phyloP scores from a whole-genome alignment of 768 basidiomycete genomes.

The Erythrobasidium yunnanense region DNA sequence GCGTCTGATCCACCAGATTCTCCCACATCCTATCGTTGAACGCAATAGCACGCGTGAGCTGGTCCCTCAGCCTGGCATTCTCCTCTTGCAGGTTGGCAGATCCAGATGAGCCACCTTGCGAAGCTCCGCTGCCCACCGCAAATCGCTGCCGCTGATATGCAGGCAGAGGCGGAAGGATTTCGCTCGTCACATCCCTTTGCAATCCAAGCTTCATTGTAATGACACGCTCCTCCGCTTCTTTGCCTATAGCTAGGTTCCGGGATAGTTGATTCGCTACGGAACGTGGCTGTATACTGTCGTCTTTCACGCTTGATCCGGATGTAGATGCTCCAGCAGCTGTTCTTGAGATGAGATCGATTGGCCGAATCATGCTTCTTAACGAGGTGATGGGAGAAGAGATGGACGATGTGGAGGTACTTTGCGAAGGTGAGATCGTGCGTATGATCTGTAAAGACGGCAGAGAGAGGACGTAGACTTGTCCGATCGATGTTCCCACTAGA shows the following conservation, averaged over 20 bases:
- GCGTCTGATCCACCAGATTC: conserved; percentile 40
- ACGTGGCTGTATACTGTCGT: conserved; percentile 5
- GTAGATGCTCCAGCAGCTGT: conserved; percentile 25
- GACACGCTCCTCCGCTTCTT: conserved; percentile 10
- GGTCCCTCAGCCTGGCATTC: conserved; percentile 39
- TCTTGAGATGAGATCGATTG: too few species aligned
- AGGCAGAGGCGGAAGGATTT: neutral
- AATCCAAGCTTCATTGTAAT: neutral
- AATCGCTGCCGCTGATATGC: neutral
- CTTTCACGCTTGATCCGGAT: neutral
- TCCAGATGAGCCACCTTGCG: neutral
- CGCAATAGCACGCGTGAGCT: conserved; percentile 41
- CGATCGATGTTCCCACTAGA: conserved; percentile 65
- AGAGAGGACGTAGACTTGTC: conserved; percentile 69
- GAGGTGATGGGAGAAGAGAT: conserved; percentile 56
- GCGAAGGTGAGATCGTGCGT: conserved; percentile 53
- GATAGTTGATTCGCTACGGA: conserved; percentile 3
- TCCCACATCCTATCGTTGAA: conserved; percentile 46
- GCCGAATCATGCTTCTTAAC: conserved; percentile 68
- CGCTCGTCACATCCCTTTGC: neutral
- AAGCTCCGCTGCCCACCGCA: neutral
- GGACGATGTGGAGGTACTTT: conserved; percentile 50
- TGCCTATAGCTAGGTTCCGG: conserved; percentile 3
- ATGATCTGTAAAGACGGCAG: conserved; percentile 80
- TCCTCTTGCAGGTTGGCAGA: conserved; percentile 36